Conservation (phyloP, 768 basidiomycete species). For the Tulasnella sp. region DNA sequence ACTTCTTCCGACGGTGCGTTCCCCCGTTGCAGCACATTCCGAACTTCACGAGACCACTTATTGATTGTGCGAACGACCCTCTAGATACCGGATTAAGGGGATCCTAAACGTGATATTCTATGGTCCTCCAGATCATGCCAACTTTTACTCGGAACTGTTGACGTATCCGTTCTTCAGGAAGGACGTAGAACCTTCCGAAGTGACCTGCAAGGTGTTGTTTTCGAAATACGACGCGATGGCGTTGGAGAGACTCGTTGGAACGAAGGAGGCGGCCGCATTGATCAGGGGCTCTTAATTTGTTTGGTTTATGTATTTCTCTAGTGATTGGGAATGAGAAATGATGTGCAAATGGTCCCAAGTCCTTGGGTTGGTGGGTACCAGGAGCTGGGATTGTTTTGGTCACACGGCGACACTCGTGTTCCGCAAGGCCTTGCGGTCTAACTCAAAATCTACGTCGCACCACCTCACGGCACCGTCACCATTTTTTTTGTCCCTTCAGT, state of each 20-base stretch:
- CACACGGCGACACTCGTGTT: background rate
- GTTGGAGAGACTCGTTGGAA: slow-evolving; percentile 73
- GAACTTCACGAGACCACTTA: background rate
- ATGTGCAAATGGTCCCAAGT: background rate
- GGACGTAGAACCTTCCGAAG: slow-evolving; percentile 74
- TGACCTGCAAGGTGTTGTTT: slow-evolving; percentile 71
- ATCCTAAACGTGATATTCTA: slow-evolving; percentile 92
- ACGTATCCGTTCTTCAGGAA: slow-evolving; percentile 86
- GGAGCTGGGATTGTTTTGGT: background rate
- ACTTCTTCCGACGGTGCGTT: slow-evolving; percentile 79
- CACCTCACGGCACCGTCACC: background rate
- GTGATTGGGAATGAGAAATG: background rate
- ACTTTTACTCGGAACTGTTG: slow-evolving; percentile 85
- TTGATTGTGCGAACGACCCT: background rate
- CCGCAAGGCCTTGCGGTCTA: background rate
- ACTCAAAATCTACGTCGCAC: background rate
- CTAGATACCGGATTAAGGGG: slow-evolving; percentile 84
- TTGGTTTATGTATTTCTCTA: background rate
- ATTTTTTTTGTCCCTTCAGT: background rate
- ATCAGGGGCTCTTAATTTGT: slow-evolving; percentile 14
- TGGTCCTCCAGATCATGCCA: slow-evolving; percentile 77
- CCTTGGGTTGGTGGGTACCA: too few relatives aligned
- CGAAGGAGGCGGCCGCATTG: slow-evolving; percentile 29
- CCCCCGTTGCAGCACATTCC: background rate
- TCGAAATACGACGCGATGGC: slow-evolving; percentile 83